A percentile compares a stretch with the other conserved stretches of the same genome.
phyloP scores from a whole-genome alignment of 495 filamentous ascomycete species.

The Xylaria grammica region DNA sequence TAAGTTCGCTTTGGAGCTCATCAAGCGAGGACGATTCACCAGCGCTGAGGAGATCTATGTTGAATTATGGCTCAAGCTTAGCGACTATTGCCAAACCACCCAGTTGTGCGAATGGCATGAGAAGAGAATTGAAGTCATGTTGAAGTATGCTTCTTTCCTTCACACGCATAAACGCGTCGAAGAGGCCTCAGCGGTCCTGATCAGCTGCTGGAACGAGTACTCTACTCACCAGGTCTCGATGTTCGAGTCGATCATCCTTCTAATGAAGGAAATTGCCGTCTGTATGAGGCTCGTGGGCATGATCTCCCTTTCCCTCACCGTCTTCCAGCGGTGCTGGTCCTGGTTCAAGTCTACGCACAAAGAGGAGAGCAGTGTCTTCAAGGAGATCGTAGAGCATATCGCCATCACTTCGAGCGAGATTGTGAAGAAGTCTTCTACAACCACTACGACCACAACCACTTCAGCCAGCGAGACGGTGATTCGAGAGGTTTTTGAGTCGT shows the following conservation, averaged over 20 bases:
- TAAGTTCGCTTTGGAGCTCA: constrained; percentile 5
- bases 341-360: constrained; percentile 19
- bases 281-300: constrained; percentile 10
- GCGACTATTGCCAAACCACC: constrained; percentile 13
- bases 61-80: constrained; percentile 17
- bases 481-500: constrained; percentile 18
- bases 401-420: constrained; percentile 14
- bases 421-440: constrained; percentile 8
- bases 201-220: constrained; percentile 19
- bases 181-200: constrained; percentile 14
- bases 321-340: constrained; percentile 19
- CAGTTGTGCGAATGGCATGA: constrained; percentile 8
- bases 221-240: constrained; percentile 16
- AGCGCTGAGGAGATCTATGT: constrained; percentile 18
- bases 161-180: constrained; percentile 2
- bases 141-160: constrained; percentile 10
- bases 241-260: constrained; percentile 17
- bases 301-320: constrained; percentile 9
- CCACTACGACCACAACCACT: constrained; percentile 4
- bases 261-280: constrained; percentile 13
- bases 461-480: constrained; percentile 13
- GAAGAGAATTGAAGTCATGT: constrained; percentile 16
- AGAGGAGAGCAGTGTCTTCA: constrained; percentile 16
- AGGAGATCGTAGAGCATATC: constrained; percentile 15
- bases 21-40: constrained; percentile 13